Percentiles rank a stretch among this genome's conserved stretches.
These are phyloP conservation scores for Ogataea pilisensis DNA, from an alignment of 805 yeast genomes.

Conservation along the genomic window DNA sequence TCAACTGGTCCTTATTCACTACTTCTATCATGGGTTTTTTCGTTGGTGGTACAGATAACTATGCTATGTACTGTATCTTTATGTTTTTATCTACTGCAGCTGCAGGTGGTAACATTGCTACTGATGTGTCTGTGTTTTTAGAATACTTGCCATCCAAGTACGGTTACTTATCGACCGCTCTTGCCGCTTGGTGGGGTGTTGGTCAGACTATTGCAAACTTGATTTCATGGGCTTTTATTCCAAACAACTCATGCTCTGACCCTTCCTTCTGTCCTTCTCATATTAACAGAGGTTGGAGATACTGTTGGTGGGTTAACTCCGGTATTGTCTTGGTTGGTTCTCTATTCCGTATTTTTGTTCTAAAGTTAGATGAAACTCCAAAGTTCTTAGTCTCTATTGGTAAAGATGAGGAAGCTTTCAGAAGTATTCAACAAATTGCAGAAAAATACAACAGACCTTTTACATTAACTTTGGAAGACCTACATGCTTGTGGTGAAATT, in stretches of 20 bases:
- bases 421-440: constrained; percentile 41
- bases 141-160: constrained; percentile 49
- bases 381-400: constrained; percentile 50
- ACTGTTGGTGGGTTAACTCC: constrained; percentile 50
- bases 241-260: constrained; percentile 44
- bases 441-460: constrained; percentile 38
- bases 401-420: constrained; percentile 45
- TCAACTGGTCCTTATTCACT: constrained; percentile 44
- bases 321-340: constrained; percentile 48
- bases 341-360: constrained; percentile 41
- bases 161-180: constrained; percentile 48
- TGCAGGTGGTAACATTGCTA: constrained; percentile 55
- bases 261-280: constrained; percentile 39
- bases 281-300: constrained; percentile 60
- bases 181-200: constrained; percentile 61
- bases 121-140: constrained; percentile 50
- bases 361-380: constrained; percentile 51
- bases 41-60: constrained; percentile 47
- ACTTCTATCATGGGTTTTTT: constrained; percentile 50
- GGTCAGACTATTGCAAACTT: constrained; percentile 54
- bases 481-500: constrained; percentile 41
- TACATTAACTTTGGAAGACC: constrained; percentile 43
- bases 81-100: constrained; percentile 41
- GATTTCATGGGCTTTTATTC: constrained; percentile 53
- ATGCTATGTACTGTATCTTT: constrained; percentile 48